Evolutionary conservation across 2,329 filamentous ascomycete genomes (phyloP).

Genomic region (Penicillium brevicompactum): DNA sequence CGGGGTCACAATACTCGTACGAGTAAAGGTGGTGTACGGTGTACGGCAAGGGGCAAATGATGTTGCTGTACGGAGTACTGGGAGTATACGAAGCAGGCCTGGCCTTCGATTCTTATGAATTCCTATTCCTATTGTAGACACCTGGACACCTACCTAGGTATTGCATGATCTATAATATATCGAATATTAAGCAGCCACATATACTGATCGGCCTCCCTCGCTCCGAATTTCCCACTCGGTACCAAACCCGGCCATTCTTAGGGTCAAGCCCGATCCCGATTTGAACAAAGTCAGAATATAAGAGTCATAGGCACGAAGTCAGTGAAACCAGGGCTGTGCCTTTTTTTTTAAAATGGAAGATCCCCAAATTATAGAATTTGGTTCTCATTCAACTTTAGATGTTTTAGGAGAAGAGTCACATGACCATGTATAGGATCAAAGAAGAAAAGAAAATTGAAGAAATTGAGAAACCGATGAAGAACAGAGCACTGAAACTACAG

Average conservation of each 20-base stretch:
- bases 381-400: background rate
- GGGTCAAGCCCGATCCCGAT: slow-evolving; percentile 7
- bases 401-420: slow-evolving; percentile 8
- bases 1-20: background rate
- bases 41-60: slow-evolving; percentile 1
- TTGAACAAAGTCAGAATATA: background rate
- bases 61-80: background rate
- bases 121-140: too few relatives aligned
- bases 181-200: slow-evolving; percentile 1
- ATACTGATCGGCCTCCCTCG: slow-evolving; percentile 15
- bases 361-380: background rate
- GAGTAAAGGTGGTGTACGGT: too few relatives aligned
- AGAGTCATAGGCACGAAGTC: background rate
- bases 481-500: background rate
- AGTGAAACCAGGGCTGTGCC: background rate
- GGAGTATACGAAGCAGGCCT: too few relatives aligned
- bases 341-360: background rate
- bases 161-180: background rate
- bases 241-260: slow-evolving; percentile 9
- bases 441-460: background rate
- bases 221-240: slow-evolving; percentile 22
- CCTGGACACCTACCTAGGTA: too few relatives aligned
- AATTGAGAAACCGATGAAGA: background rate
- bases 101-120: too few relatives aligned
- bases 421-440: slow-evolving; percentile 8